Evolutionary conservation across 2,329 filamentous ascomycete species (phyloP), one percentile per base, ranked within the genome.

Genomic region (Knoxdaviesia capensis): DNA sequence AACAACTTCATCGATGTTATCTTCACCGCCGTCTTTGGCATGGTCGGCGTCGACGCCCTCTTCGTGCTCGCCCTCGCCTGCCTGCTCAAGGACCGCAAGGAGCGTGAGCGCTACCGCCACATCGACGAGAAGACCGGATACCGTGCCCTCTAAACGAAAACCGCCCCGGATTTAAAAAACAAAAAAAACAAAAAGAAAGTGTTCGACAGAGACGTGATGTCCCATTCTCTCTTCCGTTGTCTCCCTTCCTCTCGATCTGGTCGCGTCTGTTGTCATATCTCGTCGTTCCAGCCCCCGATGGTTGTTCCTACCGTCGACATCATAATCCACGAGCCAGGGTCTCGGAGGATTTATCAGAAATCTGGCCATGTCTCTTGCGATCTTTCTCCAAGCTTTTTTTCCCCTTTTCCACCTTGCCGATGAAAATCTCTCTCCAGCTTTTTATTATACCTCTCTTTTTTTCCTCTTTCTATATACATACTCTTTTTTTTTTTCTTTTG

Each of bases 11-110:
- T 88, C 48, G 80, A 86, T 58, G 60, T 74, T 43, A 74, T 88
- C 53, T 90, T 88, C 57, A 90, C 83, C 1, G 74, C 74, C 29
- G 66, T 80, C 43, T 90, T 90, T 55, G 83, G 80, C 47, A 75
- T 88, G 56, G 81, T 87, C 46, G 81, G 68, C 44, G 56, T 84
- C 48, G 76, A 86, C 53, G 69, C 69, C 36, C 53, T 83, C 41
- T 64, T 88, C 40, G 61, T 88, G 49, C 62, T 88, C 43, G 71
- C 74, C 49, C 75, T 79, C 8, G 77, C 79, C 31, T 85, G 84
- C 59, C 65, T 90, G 38, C 65, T 85, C 51, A 87, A 86, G 66
- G 77, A 85, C 52, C 75, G 82, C 54, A 81, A 80, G 60, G 83
- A 90, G 63, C 73, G 74, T 52, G 76, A 81, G 58, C 69, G 83